Evolutionary conservation across 2,329 filamentous ascomycete species (phyloP).

Genomic region (Sporothrix mexicana): DNA sequence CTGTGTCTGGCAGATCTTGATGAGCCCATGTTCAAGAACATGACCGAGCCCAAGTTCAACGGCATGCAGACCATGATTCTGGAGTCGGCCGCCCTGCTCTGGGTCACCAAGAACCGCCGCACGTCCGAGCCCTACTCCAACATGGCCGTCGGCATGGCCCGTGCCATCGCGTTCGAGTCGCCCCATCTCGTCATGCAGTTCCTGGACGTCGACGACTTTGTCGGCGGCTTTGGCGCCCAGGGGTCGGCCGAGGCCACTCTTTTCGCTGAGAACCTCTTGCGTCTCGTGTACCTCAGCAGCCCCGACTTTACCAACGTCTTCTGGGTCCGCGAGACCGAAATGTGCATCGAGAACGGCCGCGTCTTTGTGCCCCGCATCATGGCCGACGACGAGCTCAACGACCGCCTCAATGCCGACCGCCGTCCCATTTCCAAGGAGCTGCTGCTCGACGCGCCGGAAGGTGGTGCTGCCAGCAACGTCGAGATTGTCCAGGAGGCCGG

Average conservation of each 20-base stretch:
- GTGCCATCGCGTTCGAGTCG: constrained; percentile 38
- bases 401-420: constrained; percentile 37
- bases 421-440: constrained; percentile 35
- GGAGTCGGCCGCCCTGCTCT: constrained; percentile 37
- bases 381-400: constrained; percentile 35
- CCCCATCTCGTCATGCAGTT: constrained; percentile 39
- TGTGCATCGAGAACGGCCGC: constrained; percentile 40
- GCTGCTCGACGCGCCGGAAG: neutral
- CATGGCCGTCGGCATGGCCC: constrained; percentile 39
- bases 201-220: constrained; percentile 38
- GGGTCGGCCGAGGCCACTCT: constrained; percentile 14
- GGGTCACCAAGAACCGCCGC: constrained; percentile 38
- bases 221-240: neutral
- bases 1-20: constrained; percentile 42
- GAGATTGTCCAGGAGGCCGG: constrained; percentile 30
- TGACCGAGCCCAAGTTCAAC: constrained; percentile 37
- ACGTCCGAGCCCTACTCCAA: constrained; percentile 37
- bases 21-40: constrained; percentile 39
- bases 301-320: constrained; percentile 32
- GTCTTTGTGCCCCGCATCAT: constrained; percentile 42
- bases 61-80: constrained; percentile 37
- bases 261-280: constrained; percentile 36
- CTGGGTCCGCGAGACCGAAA: constrained; percentile 38
- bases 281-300: constrained; percentile 32
- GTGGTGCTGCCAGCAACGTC: neutral